These are phyloP conservation scores for Urostyla sp. DNA, from an alignment of 73 alveolate genomes.

Conservation along the genomic window DNA sequence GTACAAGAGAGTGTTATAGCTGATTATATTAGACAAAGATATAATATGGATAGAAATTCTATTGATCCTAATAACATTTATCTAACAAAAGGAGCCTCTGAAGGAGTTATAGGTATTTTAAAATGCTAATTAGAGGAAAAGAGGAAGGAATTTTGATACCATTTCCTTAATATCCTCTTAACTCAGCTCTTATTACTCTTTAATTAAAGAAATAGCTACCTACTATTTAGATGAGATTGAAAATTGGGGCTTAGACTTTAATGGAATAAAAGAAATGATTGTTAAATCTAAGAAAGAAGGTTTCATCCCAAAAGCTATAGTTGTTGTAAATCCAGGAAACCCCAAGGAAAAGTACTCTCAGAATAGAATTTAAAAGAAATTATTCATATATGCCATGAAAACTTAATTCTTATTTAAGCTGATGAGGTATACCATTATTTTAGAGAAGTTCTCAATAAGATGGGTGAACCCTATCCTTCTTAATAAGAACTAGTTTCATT, in stretches of 20 bases:
- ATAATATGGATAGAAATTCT: conserved; percentile 56
- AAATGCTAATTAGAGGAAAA: conserved; percentile 49
- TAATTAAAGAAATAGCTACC: conserved; percentile 83
- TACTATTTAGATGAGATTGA: conserved; percentile 92
- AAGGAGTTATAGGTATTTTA: conserved; percentile 65
- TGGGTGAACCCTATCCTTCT: conserved; percentile 66
- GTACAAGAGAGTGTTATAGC: conserved; percentile 62
- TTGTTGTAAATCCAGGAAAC: conserved; percentile 97
- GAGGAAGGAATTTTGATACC: conserved; percentile 89
- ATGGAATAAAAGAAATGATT: conserved; percentile 62
- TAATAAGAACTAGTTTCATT: conserved; percentile 75
- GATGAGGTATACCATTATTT: conserved; percentile 97
- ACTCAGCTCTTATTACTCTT: conserved; percentile 89
- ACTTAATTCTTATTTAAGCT: conserved; percentile 90
- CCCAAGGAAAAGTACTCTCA: conserved; percentile 96
- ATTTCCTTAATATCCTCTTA: conserved; percentile 97
- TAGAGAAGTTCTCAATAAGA: conserved; percentile 77
- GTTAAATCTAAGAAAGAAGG: conserved; percentile 79
- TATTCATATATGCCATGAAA: conserved; percentile 66
- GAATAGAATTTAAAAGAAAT: conserved; percentile 82
- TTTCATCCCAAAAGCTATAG: conserved; percentile 78
- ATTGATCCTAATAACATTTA: conserved; percentile 67
- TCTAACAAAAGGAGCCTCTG: conserved; percentile 83
- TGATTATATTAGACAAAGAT: conserved; percentile 75
- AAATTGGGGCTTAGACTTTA: conserved; percentile 87